Evolutionary conservation across 352 stramenopile species (phyloP), one percentile per base, ranked within the genome.

Genomic region (Phytophthora vignae): DNA sequence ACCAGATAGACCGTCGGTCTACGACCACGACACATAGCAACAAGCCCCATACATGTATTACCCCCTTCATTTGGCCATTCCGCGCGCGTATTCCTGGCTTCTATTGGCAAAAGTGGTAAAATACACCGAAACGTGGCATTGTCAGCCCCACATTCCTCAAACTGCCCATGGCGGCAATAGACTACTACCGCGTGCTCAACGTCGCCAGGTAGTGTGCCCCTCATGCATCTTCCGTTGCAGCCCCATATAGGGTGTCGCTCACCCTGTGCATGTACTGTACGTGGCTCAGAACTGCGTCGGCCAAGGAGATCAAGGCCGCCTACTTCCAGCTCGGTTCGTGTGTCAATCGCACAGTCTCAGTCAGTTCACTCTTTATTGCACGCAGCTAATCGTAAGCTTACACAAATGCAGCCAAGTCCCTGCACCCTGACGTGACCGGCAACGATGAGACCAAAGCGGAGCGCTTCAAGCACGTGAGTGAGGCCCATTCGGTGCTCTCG

Each of bases 371-470:
- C 31, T 22, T 17, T 31, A 31, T 31, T 22, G 29, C 29, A 14
- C 36, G 36, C 21, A 4, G 62, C 52, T 67, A 38, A 72, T 11
- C 12, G 10, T 53, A 12, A 22, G 9, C 44, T 67, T 40, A 12
- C 10, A 42, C 4, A 11, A 27, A 27, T 14, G 19, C 61, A 90
- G 89, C 90, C 52, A 94, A 94, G 71, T 82, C 82, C 25, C 77
- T 96, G 64, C 90, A 95, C 86, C 90, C 90, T n/a, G 90, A 96
- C 58, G 88, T 92, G 36, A 96, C 86, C 1, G 87, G 85, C 54
- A 94, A 95, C 63, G 90, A 96, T 50, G 60, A 77, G 60, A 82
- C 81, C 56, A 96, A 96, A 72, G 85, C 90, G 1, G 86, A 94
- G 74, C 82, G 85, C n/a, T 96, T 96, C 67, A 95, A 95, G 75